Evolutionary conservation across 176 grass and related monocot species (phyloP), one percentile per base, ranked within the genome.

Genomic region (Tillandsia leiboldiana): DNA sequence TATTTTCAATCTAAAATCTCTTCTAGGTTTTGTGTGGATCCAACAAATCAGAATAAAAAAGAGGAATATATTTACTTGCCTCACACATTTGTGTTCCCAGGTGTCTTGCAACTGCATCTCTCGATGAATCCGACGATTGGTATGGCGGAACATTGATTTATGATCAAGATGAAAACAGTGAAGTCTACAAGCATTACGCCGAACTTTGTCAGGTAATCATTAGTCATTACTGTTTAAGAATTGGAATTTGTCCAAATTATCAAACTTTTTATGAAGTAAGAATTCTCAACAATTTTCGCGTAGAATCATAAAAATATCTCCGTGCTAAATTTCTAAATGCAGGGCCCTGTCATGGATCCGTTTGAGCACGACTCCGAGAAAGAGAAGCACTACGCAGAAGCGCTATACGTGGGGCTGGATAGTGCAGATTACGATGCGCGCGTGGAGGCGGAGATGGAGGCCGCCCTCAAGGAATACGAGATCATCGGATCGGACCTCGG

Each of bases 261-360:
- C 3, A 0, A 42, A 42, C 33, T 42, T 42, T 42, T 42, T 42
- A 42, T 42, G 5, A 7, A 42, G 4, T 42, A 6, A 42, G 33
- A 42, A 42, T 42, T 42, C 33, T 42, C 33, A 42, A 42, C 33
- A 5, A 33, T 4, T 42, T 42, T 42, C 33, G 6, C 7, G 3
- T 42, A 42, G 33, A 7, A 42, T 42, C 6, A 42, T 42, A 42
- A 42, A 42, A 42, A 42, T 42, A 6, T 42, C 33, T 8, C 33
- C 33, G 4, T 8, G 33, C 5, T 42, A 42, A 42, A 42, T 42
- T 6, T 42, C 33, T 6, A 42, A 42, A 42, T 74, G 53, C 26
- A 97, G 94, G 94, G 94, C 12, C 56, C 94, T 7, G 82, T 86
- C 33, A 90, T 84, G 82, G 94, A 99, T 84, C 84, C 90, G 73